Conservation (phyloP, 2,329 filamentous ascomycete genomes). For the Pestalotiopsis sp. region DNA sequence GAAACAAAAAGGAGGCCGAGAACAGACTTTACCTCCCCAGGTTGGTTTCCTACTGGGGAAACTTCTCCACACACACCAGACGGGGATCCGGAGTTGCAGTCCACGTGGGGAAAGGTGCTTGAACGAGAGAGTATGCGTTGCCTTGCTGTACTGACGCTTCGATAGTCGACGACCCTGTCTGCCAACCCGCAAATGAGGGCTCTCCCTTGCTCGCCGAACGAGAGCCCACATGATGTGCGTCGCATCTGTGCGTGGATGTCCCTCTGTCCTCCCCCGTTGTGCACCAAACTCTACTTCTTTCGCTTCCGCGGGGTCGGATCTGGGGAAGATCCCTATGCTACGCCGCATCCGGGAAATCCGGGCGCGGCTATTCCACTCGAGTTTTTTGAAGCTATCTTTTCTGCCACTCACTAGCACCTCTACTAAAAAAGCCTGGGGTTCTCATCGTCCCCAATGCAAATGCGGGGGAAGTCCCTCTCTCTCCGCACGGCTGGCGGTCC, state of each 20-base stretch:
- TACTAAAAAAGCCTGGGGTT: not conserved
- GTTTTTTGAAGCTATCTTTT: not conserved
- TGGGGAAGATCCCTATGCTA: constrained; percentile 1
- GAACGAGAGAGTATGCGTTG: not conserved
- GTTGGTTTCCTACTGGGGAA: not conserved
- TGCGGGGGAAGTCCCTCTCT: not conserved
- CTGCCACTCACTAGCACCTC: not conserved
- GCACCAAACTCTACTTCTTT: not conserved
- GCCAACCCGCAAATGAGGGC: not conserved
- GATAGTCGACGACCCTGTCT: not conserved
- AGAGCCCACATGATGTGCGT: not conserved
- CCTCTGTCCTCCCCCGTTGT: not conserved
- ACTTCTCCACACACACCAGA: not conserved
- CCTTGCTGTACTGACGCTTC: not conserved
- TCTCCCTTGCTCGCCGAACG: not conserved
- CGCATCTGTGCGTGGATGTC: not conserved
- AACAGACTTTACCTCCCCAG: not conserved
- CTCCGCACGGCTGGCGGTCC: not conserved
- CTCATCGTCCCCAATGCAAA: not conserved
- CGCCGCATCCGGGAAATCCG: constrained; percentile 2
- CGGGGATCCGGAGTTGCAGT: not conserved
- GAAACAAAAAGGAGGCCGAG: not conserved
- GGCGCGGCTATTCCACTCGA: not conserved
- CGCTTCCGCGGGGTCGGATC: constrained; percentile 6
- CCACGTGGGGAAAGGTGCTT: not conserved